Evolutionary conservation across 1,284 basidiomycete genomes (phyloP).

Genomic region (Stygiomarasmius scandens): DNA sequence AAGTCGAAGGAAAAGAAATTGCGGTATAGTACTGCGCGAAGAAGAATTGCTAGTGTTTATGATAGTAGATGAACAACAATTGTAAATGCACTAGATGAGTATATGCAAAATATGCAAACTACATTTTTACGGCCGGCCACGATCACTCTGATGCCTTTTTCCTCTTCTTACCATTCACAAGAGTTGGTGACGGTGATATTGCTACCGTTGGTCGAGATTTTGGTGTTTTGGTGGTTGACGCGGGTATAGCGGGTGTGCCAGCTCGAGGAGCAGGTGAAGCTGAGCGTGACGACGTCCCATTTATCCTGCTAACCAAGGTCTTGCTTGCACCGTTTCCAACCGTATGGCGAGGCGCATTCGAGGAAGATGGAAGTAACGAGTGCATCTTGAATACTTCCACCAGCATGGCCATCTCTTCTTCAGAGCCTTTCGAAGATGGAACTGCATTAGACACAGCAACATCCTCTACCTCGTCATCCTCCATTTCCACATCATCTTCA

Average conservation of each 20-base stretch:
- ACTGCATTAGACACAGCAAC: constrained; percentile 16
- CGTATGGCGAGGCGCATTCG: neutral
- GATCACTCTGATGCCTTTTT: constrained; percentile 17
- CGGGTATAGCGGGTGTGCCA: constrained; percentile 2
- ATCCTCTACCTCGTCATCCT: constrained; percentile 33
- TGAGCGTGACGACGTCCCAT: constrained; percentile 3
- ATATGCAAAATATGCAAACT: constrained; percentile 16
- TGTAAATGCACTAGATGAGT: neutral
- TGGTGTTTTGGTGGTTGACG: neutral
- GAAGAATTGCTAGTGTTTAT: too few species aligned
- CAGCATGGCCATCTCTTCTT: constrained; percentile 51
- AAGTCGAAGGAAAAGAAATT: too few species aligned
- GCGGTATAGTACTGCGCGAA: too few species aligned
- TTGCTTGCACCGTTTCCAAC: neutral
- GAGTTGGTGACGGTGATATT: constrained; percentile 8
- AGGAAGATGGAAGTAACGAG: constrained; percentile 33
- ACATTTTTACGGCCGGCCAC: neutral
- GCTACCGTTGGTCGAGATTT: neutral
- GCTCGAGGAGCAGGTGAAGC: neutral
- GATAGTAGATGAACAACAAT: too few species aligned
- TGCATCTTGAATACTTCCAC: constrained; percentile 53
- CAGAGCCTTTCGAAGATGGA: constrained; percentile 24
- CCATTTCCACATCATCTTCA: constrained; percentile 50
- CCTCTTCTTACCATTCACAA: constrained; percentile 19
- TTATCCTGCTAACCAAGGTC: constrained; percentile 4